Base-by-base conservation (phyloP, 352 stramenopile species). In the Discostella stelligera region DNA sequence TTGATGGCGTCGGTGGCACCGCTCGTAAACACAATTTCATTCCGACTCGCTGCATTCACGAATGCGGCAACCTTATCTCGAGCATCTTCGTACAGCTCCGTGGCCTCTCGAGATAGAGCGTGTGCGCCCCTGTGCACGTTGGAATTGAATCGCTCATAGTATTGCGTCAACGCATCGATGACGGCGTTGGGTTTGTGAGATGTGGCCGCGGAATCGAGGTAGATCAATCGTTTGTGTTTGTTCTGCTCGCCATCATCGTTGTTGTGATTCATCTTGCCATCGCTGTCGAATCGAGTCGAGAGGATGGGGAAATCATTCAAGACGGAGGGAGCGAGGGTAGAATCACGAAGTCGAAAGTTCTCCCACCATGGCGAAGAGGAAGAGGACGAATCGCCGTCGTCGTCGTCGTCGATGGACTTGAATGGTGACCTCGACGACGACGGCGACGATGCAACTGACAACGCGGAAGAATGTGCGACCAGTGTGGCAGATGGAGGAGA, bases 101-200 rank as follows among this genome's bases (percentile, higher is more conserved):
- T 96, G 32, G 91, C 90, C 52, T 91, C 80, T n/a, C 87, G 89
- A 18, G 88, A 91, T 10, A 96, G 62, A 5, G 76, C 72, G 75
- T 96, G 91, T n/a, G 91, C 93, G 23, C 93, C 93, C 3, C 93
- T 72, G 82, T 96, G 93, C 8, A 96, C 93, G 67, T 96, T 96
- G 32, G 89, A 84, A 79, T 96, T 95, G 30, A 78, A 66, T 16
- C 68, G 66, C 61, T 79, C 50, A 67, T 96, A 95, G 69, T 95
- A 96, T 13, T 74, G 8, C 11, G 74, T 60, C n/a, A 94, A 67
- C 0, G 80, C 81, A 27, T 94, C 83, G 13, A 94, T 78, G 3
- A 96, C 93, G 55, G 72, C 56, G 11, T 68, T 56, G 4, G 93
- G 93, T 83, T 95, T 96, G 83, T 96, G 93, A 0, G 90, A 95